Percentiles rank a stretch among this genome's conserved stretches.
These are phyloP conservation scores for Dictyostelium purpureum DNA, from an alignment of 78 protist genomes.

Conservation along the genomic window DNA sequence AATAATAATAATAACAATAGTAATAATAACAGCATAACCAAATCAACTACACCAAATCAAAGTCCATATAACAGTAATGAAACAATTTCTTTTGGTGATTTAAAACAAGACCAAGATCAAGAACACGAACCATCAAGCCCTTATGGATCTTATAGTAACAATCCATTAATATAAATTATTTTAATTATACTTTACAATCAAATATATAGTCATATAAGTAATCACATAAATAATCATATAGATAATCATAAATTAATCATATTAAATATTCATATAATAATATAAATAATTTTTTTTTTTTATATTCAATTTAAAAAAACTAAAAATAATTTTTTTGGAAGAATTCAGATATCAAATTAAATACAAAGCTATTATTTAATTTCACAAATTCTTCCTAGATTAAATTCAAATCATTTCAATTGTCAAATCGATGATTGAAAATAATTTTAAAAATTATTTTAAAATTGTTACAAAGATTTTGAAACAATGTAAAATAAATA, in stretches of 20 bases:
- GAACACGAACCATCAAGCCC: slow-evolving; percentile 22
- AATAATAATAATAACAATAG: background rate
- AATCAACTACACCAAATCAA: background rate
- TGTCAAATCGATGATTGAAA: background rate
- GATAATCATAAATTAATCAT: no score
- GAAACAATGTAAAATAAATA: background rate
- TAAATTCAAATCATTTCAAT: background rate
- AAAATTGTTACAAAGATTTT: background rate
- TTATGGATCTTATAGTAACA: slow-evolving; percentile 1
- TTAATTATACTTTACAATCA: no score
- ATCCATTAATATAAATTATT: background rate
- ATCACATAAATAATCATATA: no score
- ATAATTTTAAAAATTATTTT: background rate
- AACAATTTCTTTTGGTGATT: background rate
- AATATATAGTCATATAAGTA: no score
- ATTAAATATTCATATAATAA: no score
- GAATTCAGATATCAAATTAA: background rate
- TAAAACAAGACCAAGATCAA: background rate
- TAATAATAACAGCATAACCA: background rate
- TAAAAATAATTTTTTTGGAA: background rate
- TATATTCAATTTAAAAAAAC: background rate
- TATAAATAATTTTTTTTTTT: no score
- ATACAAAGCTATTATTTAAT: slow-evolving; percentile 8
- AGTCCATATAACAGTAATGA: slow-evolving; percentile 3
- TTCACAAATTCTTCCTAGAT: slow-evolving; percentile 18